phyloP scores from a whole-genome alignment of 2,329 filamentous ascomycete genomes.

The Tolypocladium nubicola region DNA sequence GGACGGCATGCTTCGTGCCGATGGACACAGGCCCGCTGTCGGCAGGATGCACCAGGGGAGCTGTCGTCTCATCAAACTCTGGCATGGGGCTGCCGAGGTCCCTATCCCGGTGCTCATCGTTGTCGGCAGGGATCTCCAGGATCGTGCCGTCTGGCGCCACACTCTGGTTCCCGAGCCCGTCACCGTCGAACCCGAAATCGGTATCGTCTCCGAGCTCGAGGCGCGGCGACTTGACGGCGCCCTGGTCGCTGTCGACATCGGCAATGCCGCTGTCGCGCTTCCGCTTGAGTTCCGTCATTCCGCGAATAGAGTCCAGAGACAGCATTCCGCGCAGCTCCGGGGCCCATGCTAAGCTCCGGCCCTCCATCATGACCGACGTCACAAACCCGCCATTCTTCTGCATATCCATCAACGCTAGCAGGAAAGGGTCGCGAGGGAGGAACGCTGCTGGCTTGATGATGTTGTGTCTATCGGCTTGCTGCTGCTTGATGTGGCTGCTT shows the following conservation, averaged over 20 bases:
- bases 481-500: constrained; percentile 68
- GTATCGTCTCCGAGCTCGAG: constrained; percentile 60
- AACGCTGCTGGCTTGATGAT: constrained; percentile 78
- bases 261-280: constrained; percentile 86
- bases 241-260: constrained; percentile 61
- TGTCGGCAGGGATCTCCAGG: constrained; percentile 53
- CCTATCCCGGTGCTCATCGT: constrained; percentile 35
- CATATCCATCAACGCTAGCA: constrained; percentile 82
- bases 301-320: constrained; percentile 72
- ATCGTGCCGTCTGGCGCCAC: constrained; percentile 50
- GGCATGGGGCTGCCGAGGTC: constrained; percentile 38
- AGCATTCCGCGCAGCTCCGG: constrained; percentile 87
- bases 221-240: constrained; percentile 57
- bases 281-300: constrained; percentile 74
- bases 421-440: constrained; percentile 74
- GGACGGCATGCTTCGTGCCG: constrained; percentile 90
- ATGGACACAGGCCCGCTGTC: constrained; percentile 81
- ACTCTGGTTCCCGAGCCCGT: constrained; percentile 41
- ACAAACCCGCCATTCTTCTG: constrained; percentile 88
- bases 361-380: constrained; percentile 73
- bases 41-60: constrained; percentile 65
- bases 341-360: constrained; percentile 70
- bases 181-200: constrained; percentile 34
- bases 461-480: constrained; percentile 75
- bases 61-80: constrained; percentile 69